Evolutionary conservation across 2,329 filamentous ascomycete species (phyloP), one percentile per base, ranked within the genome.

Genomic region (Colletotrichum musae): DNA sequence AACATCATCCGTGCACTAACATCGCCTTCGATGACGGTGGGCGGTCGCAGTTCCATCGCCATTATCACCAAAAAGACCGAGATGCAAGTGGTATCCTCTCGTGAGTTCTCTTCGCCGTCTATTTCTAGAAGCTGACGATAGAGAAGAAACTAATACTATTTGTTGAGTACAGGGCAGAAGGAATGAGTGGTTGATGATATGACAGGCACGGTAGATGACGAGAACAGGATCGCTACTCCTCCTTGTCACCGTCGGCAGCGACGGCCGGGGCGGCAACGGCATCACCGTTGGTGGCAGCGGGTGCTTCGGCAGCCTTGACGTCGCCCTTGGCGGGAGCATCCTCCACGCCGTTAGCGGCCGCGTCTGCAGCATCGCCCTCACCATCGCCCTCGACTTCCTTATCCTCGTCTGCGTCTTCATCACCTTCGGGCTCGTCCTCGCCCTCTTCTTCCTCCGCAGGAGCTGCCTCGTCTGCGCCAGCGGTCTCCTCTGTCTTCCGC

Each of bases 401-500:
- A 9, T 71, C 73, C 16, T 75, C 76, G 2, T 73, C 77, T 4
- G 76, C 77, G 5, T 74, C 78, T 6, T 80, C 78, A 0, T n/a
- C 41, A 5, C 72, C 78, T 12, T 77, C 79, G 2, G 71, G 75
- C 47, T 74, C 77, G 15, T 76, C 77, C 36, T 72, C 74, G 18
- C 71, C 76, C 21, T 75, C 76, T 12, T 77, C 77, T 13, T 80
- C 80, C 0, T 80, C 80, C 5, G 21, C 72, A 74, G 4, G 16
- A 24, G 74, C 76, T n/a, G 75, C 80, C 16, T 81, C 74, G 21
- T 70, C 75, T 24, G 70, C 70, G 12, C 76, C 73, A 28, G 76
- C 77, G 26, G 78, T 74, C 64, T 73, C 32, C 32, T 36, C 77
- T 28, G 83, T 85, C 82, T 86, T 87, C 74, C 81, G 82, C 79